Percentiles rank a stretch among this genome's conserved stretches.
phyloP scores from a whole-genome alignment of 2,329 filamentous ascomycete species.

The Tricladium varicosporioides region DNA sequence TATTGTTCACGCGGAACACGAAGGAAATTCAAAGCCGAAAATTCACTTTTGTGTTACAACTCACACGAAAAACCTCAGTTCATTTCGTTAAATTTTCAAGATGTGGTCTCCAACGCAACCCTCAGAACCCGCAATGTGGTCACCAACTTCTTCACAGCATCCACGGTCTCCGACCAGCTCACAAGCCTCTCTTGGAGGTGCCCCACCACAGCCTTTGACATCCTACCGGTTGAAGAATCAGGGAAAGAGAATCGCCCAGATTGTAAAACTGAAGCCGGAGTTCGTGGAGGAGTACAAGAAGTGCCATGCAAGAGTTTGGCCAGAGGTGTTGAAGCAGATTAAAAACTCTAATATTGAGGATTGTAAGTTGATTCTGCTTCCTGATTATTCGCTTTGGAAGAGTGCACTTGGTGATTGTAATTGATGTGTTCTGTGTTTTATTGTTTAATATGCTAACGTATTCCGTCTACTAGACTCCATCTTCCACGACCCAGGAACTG shows the following conservation, averaged over 20 bases:
- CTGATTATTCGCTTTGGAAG: background rate
- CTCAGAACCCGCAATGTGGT: constrained; percentile 19
- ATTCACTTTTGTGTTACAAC: background rate
- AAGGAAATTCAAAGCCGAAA: background rate
- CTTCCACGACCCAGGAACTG: constrained; percentile 61
- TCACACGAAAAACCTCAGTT: background rate
- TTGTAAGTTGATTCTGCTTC: constrained; percentile 47
- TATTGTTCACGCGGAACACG: background rate
- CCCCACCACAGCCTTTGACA: constrained; percentile 7
- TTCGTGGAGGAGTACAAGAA: constrained; percentile 68
- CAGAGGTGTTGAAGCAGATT: constrained; percentile 73
- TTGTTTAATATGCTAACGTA: background rate
- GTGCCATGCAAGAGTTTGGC: constrained; percentile 73
- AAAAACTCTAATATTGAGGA: constrained; percentile 72
- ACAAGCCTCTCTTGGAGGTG: background rate
- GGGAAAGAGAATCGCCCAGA: constrained; percentile 64
- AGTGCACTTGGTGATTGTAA: background rate
- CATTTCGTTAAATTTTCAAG: background rate
- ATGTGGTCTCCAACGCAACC: background rate
- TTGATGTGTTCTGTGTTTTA: background rate
- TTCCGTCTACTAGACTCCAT: constrained; percentile 58
- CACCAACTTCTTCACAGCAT: constrained; percentile 14
- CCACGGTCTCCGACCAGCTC: constrained; percentile 22
- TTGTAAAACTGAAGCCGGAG: constrained; percentile 69
- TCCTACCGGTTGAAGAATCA: constrained; percentile 36